These are phyloP conservation scores for Coemansia sp. DNA, from an alignment of 192 early-diverging fungal species.

Conservation along the genomic window DNA sequence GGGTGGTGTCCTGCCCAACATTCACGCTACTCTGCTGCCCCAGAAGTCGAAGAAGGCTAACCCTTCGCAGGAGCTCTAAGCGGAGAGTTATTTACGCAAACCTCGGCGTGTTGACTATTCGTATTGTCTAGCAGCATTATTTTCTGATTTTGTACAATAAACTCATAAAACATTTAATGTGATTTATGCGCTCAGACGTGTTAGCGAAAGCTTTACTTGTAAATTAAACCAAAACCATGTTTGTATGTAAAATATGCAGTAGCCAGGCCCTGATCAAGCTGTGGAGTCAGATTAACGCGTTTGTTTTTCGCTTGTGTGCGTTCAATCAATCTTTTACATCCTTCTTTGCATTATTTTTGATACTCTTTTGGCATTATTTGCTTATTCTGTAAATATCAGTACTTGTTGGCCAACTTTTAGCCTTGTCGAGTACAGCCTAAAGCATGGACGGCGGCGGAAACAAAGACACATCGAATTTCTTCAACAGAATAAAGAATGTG, in stretches of 20 bases:
- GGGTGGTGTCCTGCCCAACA: conserved; percentile 81
- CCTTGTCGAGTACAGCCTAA: background rate
- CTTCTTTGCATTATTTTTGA: too few relatives aligned
- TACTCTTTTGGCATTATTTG: background rate
- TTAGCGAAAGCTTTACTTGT: too few relatives aligned
- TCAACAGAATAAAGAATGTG: conserved; percentile 39
- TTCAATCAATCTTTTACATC: too few relatives aligned
- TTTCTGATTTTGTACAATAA: conserved; percentile 41
- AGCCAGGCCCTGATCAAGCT: too few relatives aligned
- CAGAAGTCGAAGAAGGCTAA: conserved; percentile 73
- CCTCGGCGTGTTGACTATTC: background rate
- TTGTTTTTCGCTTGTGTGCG: too few relatives aligned
- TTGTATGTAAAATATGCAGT: too few relatives aligned
- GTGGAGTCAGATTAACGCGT: too few relatives aligned
- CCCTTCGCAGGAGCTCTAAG: conserved; percentile 66
- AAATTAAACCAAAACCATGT: too few relatives aligned
- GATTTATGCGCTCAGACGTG: too few relatives aligned
- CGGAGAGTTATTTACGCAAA: conserved; percentile 16
- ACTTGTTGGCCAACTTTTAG: background rate
- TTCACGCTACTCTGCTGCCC: conserved; percentile 82
- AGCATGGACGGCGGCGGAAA: conserved; percentile 32
- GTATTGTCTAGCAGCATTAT: conserved; percentile 61
- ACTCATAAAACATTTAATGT: conserved; percentile 8
- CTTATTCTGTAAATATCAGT: conserved; percentile 16
- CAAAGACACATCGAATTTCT: conserved; percentile 28